Evolutionary conservation across 345 rosid species (phyloP).

Genomic region (Bruguiera parviflora): DNA sequence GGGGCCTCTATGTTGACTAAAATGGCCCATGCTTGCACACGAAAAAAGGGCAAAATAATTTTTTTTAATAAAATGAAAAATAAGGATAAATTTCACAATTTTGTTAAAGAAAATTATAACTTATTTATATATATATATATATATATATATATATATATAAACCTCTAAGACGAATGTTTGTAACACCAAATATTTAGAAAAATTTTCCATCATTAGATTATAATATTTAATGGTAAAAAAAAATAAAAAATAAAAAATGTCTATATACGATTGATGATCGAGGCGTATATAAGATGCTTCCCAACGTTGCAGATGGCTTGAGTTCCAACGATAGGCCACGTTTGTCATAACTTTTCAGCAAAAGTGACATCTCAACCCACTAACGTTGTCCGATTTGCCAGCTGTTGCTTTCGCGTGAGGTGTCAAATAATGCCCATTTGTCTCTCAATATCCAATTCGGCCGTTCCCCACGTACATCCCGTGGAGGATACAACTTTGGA

Average conservation of each 20-base stretch:
- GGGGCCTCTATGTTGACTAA: not conserved
- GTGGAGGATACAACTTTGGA: conserved; percentile 13
- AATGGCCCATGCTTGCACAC: too few relatives aligned
- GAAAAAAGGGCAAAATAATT: not conserved
- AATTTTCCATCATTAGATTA: too few relatives aligned
- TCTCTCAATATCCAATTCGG: not conserved
- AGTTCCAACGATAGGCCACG: conserved; percentile 5
- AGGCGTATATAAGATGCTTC: not conserved
- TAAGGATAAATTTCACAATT: not conserved
- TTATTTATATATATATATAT: too few relatives aligned
- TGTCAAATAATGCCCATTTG: conserved; percentile 12
- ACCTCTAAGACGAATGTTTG: too few relatives aligned
- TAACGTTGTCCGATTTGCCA: conserved; percentile 16
- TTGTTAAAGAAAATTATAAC: not conserved
- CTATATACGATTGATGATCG: not conserved
- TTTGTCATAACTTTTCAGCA: conserved; percentile 21
- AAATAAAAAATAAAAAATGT: too few relatives aligned
- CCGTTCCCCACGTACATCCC: not conserved
- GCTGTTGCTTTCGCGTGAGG: conserved; percentile 18
- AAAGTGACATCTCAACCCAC: conserved; percentile 34
- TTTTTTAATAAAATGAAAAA: not conserved
- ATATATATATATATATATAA: too few relatives aligned
- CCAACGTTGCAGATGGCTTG: not conserved
- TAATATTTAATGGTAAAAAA: too few relatives aligned
- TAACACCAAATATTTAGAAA: too few relatives aligned